These are phyloP conservation scores for Intubia oerlemansii DNA, from an alignment of 2,329 filamentous ascomycete species.

Conservation along the genomic window DNA sequence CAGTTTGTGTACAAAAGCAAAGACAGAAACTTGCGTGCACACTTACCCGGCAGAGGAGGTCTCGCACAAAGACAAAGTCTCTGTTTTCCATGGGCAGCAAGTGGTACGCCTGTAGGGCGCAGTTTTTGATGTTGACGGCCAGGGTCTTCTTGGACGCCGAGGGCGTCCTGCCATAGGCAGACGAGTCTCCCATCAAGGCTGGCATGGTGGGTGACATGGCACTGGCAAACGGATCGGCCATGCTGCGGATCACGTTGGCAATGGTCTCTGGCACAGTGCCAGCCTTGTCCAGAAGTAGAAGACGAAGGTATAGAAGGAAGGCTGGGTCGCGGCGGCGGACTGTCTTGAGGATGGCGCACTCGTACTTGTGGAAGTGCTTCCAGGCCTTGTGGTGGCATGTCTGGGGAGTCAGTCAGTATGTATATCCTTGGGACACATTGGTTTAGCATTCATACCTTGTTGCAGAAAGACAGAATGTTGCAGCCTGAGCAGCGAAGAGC, in stretches of 20 bases:
- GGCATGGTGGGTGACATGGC: background rate
- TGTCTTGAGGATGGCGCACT: conserved; percentile 11
- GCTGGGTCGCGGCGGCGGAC: conserved; percentile 2
- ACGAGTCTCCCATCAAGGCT: too few relatives aligned
- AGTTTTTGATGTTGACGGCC: conserved; percentile 4
- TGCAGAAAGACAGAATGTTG: conserved; percentile 11
- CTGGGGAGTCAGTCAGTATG: too few relatives aligned
- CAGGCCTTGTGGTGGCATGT: conserved; percentile 12
- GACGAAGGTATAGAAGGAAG: conserved; percentile 9
- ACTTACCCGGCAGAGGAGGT: conserved; percentile 2
- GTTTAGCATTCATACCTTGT: conserved; percentile 11
- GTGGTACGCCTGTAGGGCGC: conserved; percentile 1
- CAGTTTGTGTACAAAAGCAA: background rate
- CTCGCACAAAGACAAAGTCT: conserved; percentile 1
- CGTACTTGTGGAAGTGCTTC: conserved; percentile 12
- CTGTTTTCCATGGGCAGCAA: background rate
- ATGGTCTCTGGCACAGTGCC: conserved; percentile 6
- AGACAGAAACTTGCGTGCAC: too few relatives aligned
- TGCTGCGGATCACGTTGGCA: background rate
- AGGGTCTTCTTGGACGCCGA: too few relatives aligned
- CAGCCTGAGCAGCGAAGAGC: conserved; percentile 9
- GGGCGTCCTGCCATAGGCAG: too few relatives aligned
- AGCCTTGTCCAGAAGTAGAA: conserved; percentile 10
- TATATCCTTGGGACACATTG: background rate
- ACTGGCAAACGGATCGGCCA: conserved; percentile 1